phyloP scores from a whole-genome alignment of 2,329 filamentous ascomycete species.

The Albophoma yamanashiensis region DNA sequence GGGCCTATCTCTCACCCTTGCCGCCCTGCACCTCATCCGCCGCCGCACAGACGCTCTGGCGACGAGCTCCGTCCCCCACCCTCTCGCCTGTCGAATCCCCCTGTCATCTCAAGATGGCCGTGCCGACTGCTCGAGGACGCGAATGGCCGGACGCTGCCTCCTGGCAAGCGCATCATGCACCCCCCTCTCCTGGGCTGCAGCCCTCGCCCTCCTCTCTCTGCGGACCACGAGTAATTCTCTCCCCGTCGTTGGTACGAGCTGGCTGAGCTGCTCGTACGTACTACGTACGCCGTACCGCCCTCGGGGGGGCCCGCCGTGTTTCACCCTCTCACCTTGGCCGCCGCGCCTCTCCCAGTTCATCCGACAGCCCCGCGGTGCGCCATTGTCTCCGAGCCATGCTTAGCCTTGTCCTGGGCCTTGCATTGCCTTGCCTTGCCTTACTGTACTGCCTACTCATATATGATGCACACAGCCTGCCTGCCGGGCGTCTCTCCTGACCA shows the following conservation, averaged over 20 bases:
- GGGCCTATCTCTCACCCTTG: background rate
- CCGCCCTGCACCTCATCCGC: background rate
- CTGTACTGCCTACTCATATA: background rate
- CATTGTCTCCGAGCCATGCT: background rate
- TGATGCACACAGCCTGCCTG: background rate
- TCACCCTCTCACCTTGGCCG: background rate
- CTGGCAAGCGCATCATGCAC: background rate
- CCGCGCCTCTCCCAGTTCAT: background rate
- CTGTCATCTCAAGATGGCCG: background rate
- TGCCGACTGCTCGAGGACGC: background rate
- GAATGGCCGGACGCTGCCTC: no score
- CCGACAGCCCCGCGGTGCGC: background rate
- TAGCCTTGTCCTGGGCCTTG: background rate
- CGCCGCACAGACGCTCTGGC: background rate
- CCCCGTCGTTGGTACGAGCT: no score
- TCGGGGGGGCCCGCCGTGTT: slow-evolving; percentile 10
- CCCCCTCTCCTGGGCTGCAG: background rate
- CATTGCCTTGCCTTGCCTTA: background rate
- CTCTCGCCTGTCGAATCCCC: background rate
- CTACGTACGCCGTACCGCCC: background rate
- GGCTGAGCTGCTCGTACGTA: no score
- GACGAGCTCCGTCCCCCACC: background rate
- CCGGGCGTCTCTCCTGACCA: background rate
- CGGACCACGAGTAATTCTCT: no score
- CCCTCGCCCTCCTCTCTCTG: no score